Evolutionary conservation across 1,284 basidiomycete genomes (phyloP), one percentile per base, ranked within the genome.

Genomic region (Moesziomyces sp.): DNA sequence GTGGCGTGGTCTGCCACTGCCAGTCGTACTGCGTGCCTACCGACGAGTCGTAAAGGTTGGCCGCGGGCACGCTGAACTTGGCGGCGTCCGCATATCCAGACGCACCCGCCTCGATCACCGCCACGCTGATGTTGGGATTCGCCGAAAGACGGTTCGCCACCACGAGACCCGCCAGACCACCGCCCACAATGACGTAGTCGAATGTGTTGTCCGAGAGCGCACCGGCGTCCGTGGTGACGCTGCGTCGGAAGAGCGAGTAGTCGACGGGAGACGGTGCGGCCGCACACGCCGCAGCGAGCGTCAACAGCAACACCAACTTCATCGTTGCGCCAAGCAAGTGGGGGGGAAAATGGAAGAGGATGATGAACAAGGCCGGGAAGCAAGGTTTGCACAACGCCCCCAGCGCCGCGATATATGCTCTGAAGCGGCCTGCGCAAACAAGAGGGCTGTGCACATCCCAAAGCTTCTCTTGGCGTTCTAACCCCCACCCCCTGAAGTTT

Each of bases 101-200:
- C 1, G 44, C 43, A 3, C 89, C 89, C 3, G 87, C 89, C 78
- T 90, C 89, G 51, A 82, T 82, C 43, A 82, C 80, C 5, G 75
- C 77, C 8, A 83, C 81, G 5, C 62, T 70, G 43, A 81, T 60
- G 44, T 70, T 50, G 16, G 68, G 52, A 52, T 83, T 75, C 34
- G 78, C 69, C 0, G 77, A 74, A 18, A 83, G 69, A 0, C 81
- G 70, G 6, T 65, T 64, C 11, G 81, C 81, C 7, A 83, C 71
- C 3, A 69, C 67, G 8, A 83, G 62, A 24, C 81, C 81, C 3
- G 80, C 78, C 26, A 93, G 93, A 2, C 96, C 96, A 30, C 79
- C 81, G 13, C 81, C 81, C 35, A 81, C 68, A 24, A 83, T 62
- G 48, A 83, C 51, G 44, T 81, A 83, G 74, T 82, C 90, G 54